These are phyloP conservation scores for Monosporascus sp. DNA, from an alignment of 2,329 filamentous ascomycete species.

Conservation along the genomic window DNA sequence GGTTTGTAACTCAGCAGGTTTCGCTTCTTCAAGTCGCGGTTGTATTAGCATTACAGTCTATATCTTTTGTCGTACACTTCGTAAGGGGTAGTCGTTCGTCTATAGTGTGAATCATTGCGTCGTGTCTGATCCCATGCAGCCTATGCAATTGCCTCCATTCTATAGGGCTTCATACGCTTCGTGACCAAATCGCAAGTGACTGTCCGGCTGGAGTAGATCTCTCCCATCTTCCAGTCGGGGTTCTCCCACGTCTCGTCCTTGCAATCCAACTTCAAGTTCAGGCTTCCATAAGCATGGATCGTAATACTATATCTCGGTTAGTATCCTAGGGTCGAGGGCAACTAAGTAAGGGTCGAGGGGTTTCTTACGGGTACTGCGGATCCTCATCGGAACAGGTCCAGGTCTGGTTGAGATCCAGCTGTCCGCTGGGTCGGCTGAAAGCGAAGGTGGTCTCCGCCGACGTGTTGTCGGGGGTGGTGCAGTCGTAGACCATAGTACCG, in stretches of 20 bases:
- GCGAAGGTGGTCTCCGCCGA: slow-evolving; percentile 35
- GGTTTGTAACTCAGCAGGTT: too few species aligned
- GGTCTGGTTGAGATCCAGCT: slow-evolving; percentile 40
- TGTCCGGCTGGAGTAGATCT: slow-evolving; percentile 32
- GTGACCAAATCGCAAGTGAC: slow-evolving; percentile 28
- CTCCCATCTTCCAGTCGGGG: slow-evolving; percentile 33
- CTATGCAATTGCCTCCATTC: slow-evolving; percentile 31
- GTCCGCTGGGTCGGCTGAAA: slow-evolving; percentile 31
- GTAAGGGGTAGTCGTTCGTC: too few species aligned
- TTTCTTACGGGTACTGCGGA: slow-evolving; percentile 30
- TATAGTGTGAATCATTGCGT: too few species aligned
- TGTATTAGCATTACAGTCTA: too few species aligned
- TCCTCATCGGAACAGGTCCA: slow-evolving; percentile 41
- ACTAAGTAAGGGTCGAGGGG: not conserved
- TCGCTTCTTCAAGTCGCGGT: too few species aligned
- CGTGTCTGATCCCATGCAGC: too few species aligned
- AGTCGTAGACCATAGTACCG: slow-evolving; percentile 39
- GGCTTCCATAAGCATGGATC: slow-evolving; percentile 27
- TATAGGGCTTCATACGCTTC: slow-evolving; percentile 25
- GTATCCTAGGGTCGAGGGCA: not conserved
- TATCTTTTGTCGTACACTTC: too few species aligned
- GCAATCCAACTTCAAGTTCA: slow-evolving; percentile 30
- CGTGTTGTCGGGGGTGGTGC: slow-evolving; percentile 27
- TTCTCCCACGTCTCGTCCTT: slow-evolving; percentile 29
- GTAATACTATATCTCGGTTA: slow-evolving; percentile 20